Evolutionary conservation across 192 early-diverging fungal species (phyloP), one percentile per base, ranked within the genome.

Genomic region (Coemansia sp.): DNA sequence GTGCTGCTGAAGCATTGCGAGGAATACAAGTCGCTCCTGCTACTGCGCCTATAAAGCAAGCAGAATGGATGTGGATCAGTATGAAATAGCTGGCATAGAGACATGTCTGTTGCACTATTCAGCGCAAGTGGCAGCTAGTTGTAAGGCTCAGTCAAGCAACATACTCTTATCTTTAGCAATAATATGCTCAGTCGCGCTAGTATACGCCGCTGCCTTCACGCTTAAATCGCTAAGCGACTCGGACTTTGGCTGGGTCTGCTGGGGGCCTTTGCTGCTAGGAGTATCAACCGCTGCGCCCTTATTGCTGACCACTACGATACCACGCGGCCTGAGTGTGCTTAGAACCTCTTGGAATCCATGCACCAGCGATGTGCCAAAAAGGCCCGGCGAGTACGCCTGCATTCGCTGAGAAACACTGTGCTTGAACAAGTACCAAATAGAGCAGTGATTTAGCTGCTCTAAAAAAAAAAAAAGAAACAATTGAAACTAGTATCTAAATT

Each of bases 301-400:
- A 19, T 40, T 10, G 21, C 59, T 13, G 30, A 28, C 19, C 21
- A 40, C 42, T 9, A 44, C 57, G 23, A 46, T 9, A 16, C 39
- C 42, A 19, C 57, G 66, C 42, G 66, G 30, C 21, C n/a, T 59
- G 7, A 68, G 32, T 26, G 55, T 60, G 26, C 44, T 46, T 32
- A 46, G 23, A 44, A 35, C 57, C 14, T 68, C 43, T 32, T 46
- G 46, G 42, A 68, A 43, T 28, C 66, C 43, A 57, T 46, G 57
- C n/a, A 57, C 38, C 6, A 68, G 40, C 8, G 66, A 47, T 32
- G 66, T 60, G 57, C 66, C 66, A 16, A 68, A 14, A 6, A 68
- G 38, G n/a, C 66, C 57, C 4, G 57, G 57, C 55, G 66, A 58
- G 42, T 68, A 68, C 6, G 66, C 57, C 43, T 68, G 66, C 66